Percentiles rank a stretch among this genome's conserved stretches.
These are phyloP conservation scores for Psidium friedrichsthalianum DNA, from an alignment of 345 rosid species.

Conservation along the genomic window DNA sequence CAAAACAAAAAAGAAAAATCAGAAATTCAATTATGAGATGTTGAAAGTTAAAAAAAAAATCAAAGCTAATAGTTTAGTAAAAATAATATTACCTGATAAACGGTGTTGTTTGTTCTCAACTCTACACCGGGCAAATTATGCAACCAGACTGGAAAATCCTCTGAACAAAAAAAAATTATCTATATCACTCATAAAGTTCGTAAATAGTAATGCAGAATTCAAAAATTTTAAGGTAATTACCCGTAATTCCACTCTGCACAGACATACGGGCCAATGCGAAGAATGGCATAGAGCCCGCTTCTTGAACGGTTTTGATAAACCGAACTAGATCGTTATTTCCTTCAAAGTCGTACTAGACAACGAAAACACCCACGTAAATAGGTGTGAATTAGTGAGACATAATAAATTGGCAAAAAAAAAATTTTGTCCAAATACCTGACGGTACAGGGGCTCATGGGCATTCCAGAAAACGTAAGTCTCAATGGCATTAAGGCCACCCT, in stretches of 20 bases:
- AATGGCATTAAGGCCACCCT: conserved; percentile 50
- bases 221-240: conserved; percentile 1
- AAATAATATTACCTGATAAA: conserved; percentile 27
- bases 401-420: background rate
- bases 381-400: background rate
- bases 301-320: conserved; percentile 26
- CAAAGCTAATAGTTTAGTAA: background rate
- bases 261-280: conserved; percentile 42
- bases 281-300: conserved; percentile 21
- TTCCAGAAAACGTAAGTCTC: conserved; percentile 76
- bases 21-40: background rate
- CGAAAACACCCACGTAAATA: background rate
- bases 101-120: conserved; percentile 38
- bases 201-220: background rate
- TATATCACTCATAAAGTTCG: background rate
- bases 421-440: conserved; percentile 9
- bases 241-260: conserved; percentile 42
- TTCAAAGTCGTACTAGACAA: conserved; percentile 18
- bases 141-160: conserved; percentile 63
- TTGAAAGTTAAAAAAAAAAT: background rate
- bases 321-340: conserved; percentile 29
- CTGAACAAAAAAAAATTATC: conserved; percentile 1
- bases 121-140: conserved; percentile 33
- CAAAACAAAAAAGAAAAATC: background rate
- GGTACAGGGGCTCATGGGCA: conserved; percentile 32